Base-by-base conservation (phyloP, 1,284 basidiomycete genomes). In the Caloboletus firmus region DNA sequence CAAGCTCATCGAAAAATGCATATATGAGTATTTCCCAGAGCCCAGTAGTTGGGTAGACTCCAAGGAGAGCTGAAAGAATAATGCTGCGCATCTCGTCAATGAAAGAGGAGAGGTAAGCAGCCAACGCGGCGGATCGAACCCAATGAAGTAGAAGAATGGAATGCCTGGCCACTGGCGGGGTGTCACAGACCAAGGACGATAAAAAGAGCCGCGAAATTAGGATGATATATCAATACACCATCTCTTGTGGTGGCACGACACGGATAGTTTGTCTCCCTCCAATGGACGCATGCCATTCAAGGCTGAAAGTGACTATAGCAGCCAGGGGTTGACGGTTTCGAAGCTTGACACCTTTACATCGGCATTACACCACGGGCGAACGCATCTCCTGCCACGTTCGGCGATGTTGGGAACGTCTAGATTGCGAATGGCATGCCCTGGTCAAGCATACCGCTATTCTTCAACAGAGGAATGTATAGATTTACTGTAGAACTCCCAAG, bases 11-110 rank as follows among this genome's bases (percentile, higher is more conserved):
- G 26, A 53, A 51, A 22, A 44, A 51, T 12, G 50, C 28, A 26
- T 45, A 52, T 22, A 45, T 52, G 18, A 18, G 50, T 28, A 52
- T 54, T 30, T 54, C 51, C 51, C 36, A 46, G 7, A 54, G n/a
- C n/a, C 51, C 35, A 17, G 17, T n/a, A n/a, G n/a, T n/a, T n/a
- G 34, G 13, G 45, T 54, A 26, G 4, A 8, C 32, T 9, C 51
- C 45, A 37, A 57, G n/a, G 17, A 57, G n/a, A 36, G 35, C 35
- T n/a, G n/a, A 11, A 36, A 36, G 20, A 24, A 31, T 2, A n/a
- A 53, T 11, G 10, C 8, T 18, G 20, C 12, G 26, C 49, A 52
- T 51, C 34, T 40, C 18, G 34, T 30, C 20, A 3, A 30, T 6
- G 18, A 24, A 53, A 8, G 18, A 17, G 11, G 13, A n/a, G 24